Conservation (phyloP, 495 filamentous ascomycete genomes). For the Stereocaulon alpinum region DNA sequence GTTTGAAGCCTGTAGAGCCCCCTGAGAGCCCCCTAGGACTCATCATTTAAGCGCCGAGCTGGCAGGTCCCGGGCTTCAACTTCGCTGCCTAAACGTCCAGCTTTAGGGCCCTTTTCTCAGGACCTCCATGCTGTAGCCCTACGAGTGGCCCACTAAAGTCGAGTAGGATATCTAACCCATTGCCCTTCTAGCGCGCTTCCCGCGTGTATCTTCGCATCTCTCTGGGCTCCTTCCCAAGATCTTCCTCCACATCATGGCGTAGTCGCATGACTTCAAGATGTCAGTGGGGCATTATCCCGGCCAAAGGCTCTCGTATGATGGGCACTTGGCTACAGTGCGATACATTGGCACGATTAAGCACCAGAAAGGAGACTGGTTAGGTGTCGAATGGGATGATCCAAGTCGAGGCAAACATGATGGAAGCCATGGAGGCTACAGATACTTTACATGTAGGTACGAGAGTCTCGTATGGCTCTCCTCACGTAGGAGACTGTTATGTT, state of each 20-base stretch:
- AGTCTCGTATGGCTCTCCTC: neutral
- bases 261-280: neutral
- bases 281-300: constrained; percentile 36
- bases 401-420: constrained; percentile 83
- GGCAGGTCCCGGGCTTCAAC: too few relatives aligned
- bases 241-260: neutral
- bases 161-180: too few relatives aligned
- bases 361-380: constrained; percentile 76
- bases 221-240: neutral
- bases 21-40: too few relatives aligned
- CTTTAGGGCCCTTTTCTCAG: too few relatives aligned
- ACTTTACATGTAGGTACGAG: constrained; percentile 63
- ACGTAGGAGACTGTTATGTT: neutral
- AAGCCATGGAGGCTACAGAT: constrained; percentile 61
- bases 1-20: too few relatives aligned
- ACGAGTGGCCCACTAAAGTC: too few relatives aligned
- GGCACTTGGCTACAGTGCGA: constrained; percentile 68
- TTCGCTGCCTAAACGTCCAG: too few relatives aligned
- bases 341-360: constrained; percentile 69
- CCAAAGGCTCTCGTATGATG: constrained; percentile 68
- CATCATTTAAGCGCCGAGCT: too few relatives aligned
- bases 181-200: too few relatives aligned
- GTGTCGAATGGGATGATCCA: constrained; percentile 93
- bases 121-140: too few relatives aligned
- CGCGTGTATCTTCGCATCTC: neutral